phyloP scores from a whole-genome alignment of 805 yeast genomes.

The Ogataea polymorpha region DNA sequence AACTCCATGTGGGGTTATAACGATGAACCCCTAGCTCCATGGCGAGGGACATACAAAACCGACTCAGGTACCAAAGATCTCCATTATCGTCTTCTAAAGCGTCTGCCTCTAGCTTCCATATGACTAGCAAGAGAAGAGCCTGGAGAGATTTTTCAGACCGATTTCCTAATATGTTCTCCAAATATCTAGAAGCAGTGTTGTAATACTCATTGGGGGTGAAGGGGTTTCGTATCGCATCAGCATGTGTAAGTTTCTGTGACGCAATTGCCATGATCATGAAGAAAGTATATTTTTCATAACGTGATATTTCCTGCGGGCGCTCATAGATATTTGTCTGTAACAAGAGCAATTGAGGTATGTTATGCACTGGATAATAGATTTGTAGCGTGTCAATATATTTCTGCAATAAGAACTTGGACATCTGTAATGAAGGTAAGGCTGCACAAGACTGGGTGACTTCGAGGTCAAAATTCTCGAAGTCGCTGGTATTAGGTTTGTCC shows the following conservation, averaged over 20 bases:
- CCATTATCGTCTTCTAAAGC: constrained; percentile 26
- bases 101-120: constrained; percentile 24
- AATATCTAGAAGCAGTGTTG: constrained; percentile 24
- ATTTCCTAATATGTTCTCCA: constrained; percentile 21
- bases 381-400: constrained; percentile 21
- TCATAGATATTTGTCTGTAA: constrained; percentile 13
- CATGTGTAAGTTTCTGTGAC: constrained; percentile 7
- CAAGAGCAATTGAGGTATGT: constrained; percentile 12
- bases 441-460: constrained; percentile 22
- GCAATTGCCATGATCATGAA: constrained; percentile 25
- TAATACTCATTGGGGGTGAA: constrained; percentile 22
- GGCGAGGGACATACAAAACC: constrained; percentile 27
- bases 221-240: constrained; percentile 13
- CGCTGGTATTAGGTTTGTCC: constrained; percentile 7
- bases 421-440: constrained; percentile 18
- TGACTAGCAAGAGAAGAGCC: constrained; percentile 19
- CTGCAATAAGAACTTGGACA: constrained; percentile 13
- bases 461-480: constrained; percentile 18
- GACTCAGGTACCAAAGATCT: constrained; percentile 26
- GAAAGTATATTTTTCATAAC: constrained; percentile 21
- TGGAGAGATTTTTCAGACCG: constrained; percentile 25
- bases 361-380: constrained; percentile 20
- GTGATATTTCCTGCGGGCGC: constrained; percentile 13
- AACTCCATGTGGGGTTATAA: constrained; percentile 27
- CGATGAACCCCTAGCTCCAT: constrained; percentile 29